Percentiles rank a stretch among this genome's conserved stretches.
phyloP scores from a whole-genome alignment of 352 stramenopile genomes.

The Globisporangium nunn region DNA sequence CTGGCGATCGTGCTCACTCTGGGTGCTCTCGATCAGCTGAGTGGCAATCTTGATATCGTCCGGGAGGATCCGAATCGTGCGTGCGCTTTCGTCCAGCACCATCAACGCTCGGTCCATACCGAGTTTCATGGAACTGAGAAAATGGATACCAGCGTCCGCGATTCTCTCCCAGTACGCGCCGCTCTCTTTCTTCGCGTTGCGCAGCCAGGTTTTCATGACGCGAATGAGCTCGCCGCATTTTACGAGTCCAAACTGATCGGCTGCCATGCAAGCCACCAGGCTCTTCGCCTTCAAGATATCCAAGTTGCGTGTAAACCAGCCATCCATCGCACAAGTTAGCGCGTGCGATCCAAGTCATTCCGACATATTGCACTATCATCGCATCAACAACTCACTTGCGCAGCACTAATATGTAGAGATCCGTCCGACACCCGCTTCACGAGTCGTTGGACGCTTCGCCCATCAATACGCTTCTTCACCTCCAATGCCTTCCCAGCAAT shows the following conservation, averaged over 20 bases:
- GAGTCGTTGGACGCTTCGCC: slow-evolving; percentile 32
- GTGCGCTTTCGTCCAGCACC: slow-evolving; percentile 3
- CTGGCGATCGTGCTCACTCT: background rate
- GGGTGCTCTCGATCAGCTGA: slow-evolving; percentile 3
- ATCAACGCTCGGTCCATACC: slow-evolving; percentile 11
- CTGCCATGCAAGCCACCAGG: slow-evolving; percentile 23
- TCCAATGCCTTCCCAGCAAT: slow-evolving; percentile 15
- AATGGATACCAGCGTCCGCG: slow-evolving; percentile 11
- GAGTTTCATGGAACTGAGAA: slow-evolving; percentile 15
- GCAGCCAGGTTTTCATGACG: slow-evolving; percentile 35
- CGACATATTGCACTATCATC: background rate
- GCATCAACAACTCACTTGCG: slow-evolving; percentile 19
- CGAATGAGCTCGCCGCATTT: slow-evolving; percentile 45
- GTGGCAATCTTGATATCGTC: slow-evolving; percentile 5
- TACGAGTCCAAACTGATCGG: slow-evolving; percentile 36
- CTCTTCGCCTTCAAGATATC: slow-evolving; percentile 20
- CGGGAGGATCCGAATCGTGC: slow-evolving; percentile 8
- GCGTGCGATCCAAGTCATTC: background rate
- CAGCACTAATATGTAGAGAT: slow-evolving; percentile 16
- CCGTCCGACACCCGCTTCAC: slow-evolving; percentile 36
- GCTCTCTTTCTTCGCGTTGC: slow-evolving; percentile 19
- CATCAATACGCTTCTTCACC: slow-evolving; percentile 29
- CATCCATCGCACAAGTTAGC: background rate
- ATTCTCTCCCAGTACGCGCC: slow-evolving; percentile 29
- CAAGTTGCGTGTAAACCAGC: background rate